phyloP scores from a whole-genome alignment of 441 rosid species.

The Croton setiger region DNA sequence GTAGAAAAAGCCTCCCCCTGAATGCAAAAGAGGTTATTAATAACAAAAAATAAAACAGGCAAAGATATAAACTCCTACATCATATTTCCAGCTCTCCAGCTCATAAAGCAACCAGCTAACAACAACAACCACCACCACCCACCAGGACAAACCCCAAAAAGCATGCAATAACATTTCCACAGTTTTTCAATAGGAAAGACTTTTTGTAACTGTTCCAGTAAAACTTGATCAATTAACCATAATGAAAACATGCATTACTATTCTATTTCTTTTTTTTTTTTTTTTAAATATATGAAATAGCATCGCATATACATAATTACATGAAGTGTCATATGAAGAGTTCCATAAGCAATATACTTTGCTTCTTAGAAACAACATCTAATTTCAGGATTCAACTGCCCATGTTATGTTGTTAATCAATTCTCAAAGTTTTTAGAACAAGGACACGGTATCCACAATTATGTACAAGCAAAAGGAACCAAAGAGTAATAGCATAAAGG shows the following conservation, averaged over 20 bases:
- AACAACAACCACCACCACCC: no score
- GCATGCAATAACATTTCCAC: neutral
- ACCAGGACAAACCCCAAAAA: neutral
- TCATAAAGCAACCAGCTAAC: conserved; percentile 1
- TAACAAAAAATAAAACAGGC: neutral
- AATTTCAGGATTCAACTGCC: conserved; percentile 2
- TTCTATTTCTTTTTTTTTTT: neutral
- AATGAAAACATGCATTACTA: neutral
- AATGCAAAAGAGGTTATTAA: conserved; percentile 14
- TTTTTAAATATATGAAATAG: neutral
- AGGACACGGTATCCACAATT: neutral
- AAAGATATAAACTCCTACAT: conserved; percentile 4
- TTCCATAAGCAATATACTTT: neutral
- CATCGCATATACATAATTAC: neutral
- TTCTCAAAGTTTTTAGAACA: neutral
- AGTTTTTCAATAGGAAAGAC: neutral
- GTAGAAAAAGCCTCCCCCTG: conserved; percentile 80
- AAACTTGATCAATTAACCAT: neutral
- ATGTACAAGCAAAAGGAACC: neutral
- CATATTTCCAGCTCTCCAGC: neutral
- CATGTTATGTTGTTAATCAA: conserved; percentile 9
- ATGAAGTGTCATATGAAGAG: conserved; percentile 1
- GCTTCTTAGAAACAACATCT: neutral
- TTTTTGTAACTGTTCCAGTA: neutral
- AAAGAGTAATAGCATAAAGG: neutral